A percentile compares a stretch with the other conserved stretches of the same genome.
Conservation (phyloP, 495 filamentous ascomycete species). For the Clohesyomyces aquaticus region DNA sequence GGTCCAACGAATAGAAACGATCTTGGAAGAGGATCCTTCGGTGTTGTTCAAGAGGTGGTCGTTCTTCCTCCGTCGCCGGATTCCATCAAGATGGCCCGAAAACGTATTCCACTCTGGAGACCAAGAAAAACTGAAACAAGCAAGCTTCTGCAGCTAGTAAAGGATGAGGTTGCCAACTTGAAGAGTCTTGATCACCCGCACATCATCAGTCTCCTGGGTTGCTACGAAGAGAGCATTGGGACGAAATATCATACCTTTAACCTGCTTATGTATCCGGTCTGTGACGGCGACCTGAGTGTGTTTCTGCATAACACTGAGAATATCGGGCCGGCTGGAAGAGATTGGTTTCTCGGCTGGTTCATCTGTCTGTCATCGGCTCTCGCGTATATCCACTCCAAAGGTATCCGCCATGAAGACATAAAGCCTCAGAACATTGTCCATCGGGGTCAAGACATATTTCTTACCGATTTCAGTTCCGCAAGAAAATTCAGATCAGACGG, state of each 20-base stretch:
- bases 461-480: conserved; percentile 33
- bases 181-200: background rate
- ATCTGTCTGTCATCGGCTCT: conserved; percentile 17
- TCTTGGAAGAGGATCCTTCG: background rate
- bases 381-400: conserved; percentile 21
- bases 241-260: conserved; percentile 2
- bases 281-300: conserved; percentile 7
- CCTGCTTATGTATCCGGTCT: conserved; percentile 16
- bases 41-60: background rate
- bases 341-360: conserved; percentile 17
- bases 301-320: conserved; percentile 5
- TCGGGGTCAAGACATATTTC: background rate
- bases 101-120: background rate
- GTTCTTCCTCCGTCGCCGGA: background rate
- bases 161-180: background rate
- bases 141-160: background rate
- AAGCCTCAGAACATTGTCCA: conserved; percentile 31
- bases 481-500: background rate
- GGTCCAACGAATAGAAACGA: too few relatives aligned
- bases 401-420: conserved; percentile 22
- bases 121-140: background rate
- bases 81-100: background rate
- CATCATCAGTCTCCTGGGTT: conserved; percentile 4
- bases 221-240: conserved; percentile 1
- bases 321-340: background rate